Evolutionary conservation across 352 stramenopile species (phyloP).

Genomic region (Peronospora destructor): DNA sequence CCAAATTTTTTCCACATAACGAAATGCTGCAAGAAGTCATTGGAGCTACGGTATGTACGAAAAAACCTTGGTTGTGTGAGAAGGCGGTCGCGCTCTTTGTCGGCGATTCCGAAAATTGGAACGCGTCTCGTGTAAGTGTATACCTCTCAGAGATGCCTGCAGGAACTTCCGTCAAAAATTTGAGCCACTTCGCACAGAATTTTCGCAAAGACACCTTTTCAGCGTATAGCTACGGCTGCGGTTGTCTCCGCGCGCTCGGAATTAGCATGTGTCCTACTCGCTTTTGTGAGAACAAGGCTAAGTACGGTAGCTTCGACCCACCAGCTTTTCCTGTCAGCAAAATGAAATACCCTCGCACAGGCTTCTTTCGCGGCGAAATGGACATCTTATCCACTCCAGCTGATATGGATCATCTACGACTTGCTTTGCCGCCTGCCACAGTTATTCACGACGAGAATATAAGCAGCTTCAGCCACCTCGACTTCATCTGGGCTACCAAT

Average conservation of each 20-base stretch:
- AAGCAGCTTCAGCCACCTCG: slow-evolving; percentile 39
- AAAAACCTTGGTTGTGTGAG: too few relatives aligned
- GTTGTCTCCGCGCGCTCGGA: slow-evolving; percentile 25
- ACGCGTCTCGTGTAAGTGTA: too few relatives aligned
- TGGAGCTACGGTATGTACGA: too few relatives aligned
- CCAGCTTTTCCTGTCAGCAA: slow-evolving; percentile 26
- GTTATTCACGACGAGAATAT: slow-evolving; percentile 34
- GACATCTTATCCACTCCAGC: slow-evolving; percentile 30
- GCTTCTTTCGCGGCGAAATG: slow-evolving; percentile 30
- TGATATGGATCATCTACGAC: slow-evolving; percentile 33
- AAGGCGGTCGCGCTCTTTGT: too few relatives aligned
- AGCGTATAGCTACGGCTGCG: slow-evolving; percentile 44
- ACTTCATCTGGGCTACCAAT: slow-evolving; percentile 45
- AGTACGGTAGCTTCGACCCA: slow-evolving; percentile 40
- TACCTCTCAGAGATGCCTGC: slow-evolving; percentile 43
- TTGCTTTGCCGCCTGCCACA: slow-evolving; percentile 26
- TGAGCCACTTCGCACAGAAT: slow-evolving; percentile 42
- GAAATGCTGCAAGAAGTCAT: too few relatives aligned
- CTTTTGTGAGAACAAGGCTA: slow-evolving; percentile 43
- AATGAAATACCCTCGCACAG: slow-evolving; percentile 36
- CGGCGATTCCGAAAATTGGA: too few relatives aligned
- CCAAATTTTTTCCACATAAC: too few relatives aligned
- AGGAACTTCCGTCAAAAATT: slow-evolving; percentile 50
- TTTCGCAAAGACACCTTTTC: slow-evolving; percentile 42
- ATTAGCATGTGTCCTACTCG: slow-evolving; percentile 27